phyloP scores from a whole-genome alignment of 2,329 filamentous ascomycete species.

The Claviceps pazoutovae region DNA sequence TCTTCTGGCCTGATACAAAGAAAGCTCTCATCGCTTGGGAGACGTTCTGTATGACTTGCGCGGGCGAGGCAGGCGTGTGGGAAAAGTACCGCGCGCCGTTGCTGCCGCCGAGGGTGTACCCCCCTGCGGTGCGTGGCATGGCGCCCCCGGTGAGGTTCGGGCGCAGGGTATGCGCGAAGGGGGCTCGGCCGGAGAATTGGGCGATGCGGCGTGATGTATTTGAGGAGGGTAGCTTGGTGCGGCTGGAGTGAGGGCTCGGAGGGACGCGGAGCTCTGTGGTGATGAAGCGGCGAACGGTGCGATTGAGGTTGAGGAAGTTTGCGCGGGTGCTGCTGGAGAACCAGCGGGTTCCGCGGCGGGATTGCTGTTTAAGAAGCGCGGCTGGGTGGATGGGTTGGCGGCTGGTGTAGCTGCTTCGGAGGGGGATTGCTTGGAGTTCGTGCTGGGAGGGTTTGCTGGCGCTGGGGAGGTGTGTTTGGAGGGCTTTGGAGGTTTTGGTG shows the following conservation, averaged over 20 bases:
- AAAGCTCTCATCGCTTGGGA: constrained; percentile 86
- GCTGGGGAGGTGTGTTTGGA: constrained; percentile 35
- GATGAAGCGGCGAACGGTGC: constrained; percentile 36
- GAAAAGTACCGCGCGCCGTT: constrained; percentile 72
- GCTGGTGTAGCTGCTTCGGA: constrained; percentile 24
- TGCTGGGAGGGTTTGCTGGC: constrained; percentile 30
- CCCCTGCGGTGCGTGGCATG: constrained; percentile 71
- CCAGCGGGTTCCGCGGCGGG: constrained; percentile 26
- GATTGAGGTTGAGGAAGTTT: constrained; percentile 21
- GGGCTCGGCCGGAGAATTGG: constrained; percentile 59
- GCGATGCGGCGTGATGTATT: constrained; percentile 36
- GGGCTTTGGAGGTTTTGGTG: constrained; percentile 34
- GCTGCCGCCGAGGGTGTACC: constrained; percentile 58
- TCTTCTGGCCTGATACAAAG: constrained; percentile 78
- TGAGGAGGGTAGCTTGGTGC: constrained; percentile 34
- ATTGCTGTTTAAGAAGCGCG: constrained; percentile 36
- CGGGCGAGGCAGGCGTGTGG: constrained; percentile 69
- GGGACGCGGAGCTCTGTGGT: constrained; percentile 21
- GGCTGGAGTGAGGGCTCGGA: constrained; percentile 26
- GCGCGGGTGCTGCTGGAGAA: constrained; percentile 30
- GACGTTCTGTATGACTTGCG: constrained; percentile 91
- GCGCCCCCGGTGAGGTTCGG: constrained; percentile 86
- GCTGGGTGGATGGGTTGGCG: constrained; percentile 42
- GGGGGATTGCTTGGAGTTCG: constrained; percentile 32
- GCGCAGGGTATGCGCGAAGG: constrained; percentile 77